Evolutionary conservation across 1,284 basidiomycete species (phyloP), one percentile per base, ranked within the genome.

Genomic region (Pisolithus thermaeus): DNA sequence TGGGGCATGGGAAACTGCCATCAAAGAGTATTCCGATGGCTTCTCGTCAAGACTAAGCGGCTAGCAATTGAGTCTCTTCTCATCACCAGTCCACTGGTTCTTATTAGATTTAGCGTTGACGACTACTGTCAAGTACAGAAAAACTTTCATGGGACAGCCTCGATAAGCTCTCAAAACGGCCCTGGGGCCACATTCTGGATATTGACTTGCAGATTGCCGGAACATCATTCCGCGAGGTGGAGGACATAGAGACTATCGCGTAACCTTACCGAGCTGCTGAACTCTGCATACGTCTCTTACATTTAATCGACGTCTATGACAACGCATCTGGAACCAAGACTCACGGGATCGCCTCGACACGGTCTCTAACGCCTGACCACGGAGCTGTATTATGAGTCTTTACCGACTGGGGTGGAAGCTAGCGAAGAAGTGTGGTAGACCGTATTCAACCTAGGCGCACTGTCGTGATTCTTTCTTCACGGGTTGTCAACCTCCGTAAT

Each of bases 211-310:
- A 77, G 28, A 61, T 73, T 1, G 71, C 78, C 0, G 72, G 87
- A 51, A 60, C 69, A 7, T 56, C 67, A 6, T 63, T 81, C 45
- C 61, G 68, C 47, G 56, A 68, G 35, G 60, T 70, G 43, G 67
- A 70, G 5, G 61, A 67, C 37, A 63, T 79, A 20, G 67, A 71
- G 39, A 57, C 62, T 49, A 56, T 65, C 45, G 58, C 57, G 51
- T 48, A 68, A 45, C 35, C 66, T 38, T 65, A 68, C 46, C 70
- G 70, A 23, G 70, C 77, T 0, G 77, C 83, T 1, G 84, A 90
- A 57, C 61, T 88, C 9, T 97, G 93, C 94, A 74, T 94, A 37
- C 80, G 79, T 40, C 60, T 92, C 16, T 74, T 92, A 32, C 84
- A 92, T 60, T 59, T 84, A 37, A 57, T 76, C 25, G 57, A 61